phyloP scores from a whole-genome alignment of 1,284 basidiomycete species.

The Marasmius sp. region DNA sequence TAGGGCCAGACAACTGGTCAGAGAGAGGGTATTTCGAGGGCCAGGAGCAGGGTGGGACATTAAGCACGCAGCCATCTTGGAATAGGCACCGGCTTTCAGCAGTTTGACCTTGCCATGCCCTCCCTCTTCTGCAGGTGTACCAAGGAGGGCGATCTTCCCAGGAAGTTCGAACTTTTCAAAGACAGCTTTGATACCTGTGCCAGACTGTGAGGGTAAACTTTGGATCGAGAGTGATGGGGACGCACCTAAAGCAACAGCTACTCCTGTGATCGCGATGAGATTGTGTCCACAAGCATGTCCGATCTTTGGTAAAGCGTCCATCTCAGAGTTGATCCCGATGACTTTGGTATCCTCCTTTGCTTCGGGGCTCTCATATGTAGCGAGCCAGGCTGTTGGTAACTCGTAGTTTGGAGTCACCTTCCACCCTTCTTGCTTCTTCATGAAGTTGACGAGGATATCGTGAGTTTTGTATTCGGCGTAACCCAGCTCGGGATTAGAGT shows the following conservation, averaged over 20 bases:
- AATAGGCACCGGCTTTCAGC: conserved; percentile 63
- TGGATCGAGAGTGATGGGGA: conserved; percentile 14
- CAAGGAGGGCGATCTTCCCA: conserved; percentile 70
- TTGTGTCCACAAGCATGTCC: conserved; percentile 82
- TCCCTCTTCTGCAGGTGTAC: conserved; percentile 80
- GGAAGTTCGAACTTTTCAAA: conserved; percentile 57
- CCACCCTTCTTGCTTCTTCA: conserved; percentile 55
- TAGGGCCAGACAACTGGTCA: conserved; percentile 54
- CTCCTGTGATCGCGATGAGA: conserved; percentile 72
- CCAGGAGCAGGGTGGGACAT: conserved; percentile 72
- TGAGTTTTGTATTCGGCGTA: conserved; percentile 58
- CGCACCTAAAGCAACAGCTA: conserved; percentile 59
- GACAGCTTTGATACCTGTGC: conserved; percentile 43
- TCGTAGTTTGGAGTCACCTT: conserved; percentile 55
- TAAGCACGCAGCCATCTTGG: conserved; percentile 64
- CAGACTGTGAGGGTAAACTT: background rate
- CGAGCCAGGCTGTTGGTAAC: conserved; percentile 72
- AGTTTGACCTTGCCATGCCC: conserved; percentile 69
- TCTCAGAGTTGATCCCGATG: conserved; percentile 75
- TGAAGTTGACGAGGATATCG: conserved; percentile 53
- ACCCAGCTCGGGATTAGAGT: conserved; percentile 63
- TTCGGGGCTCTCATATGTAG: conserved; percentile 54
- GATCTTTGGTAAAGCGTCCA: conserved; percentile 49
- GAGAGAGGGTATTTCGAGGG: conserved; percentile 50
- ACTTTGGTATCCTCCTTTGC: conserved; percentile 43